Evolutionary conservation across 257 asterid genomes (phyloP), one percentile per base, ranked within the genome.

Genomic region (Ophiorrhiza pumila): DNA sequence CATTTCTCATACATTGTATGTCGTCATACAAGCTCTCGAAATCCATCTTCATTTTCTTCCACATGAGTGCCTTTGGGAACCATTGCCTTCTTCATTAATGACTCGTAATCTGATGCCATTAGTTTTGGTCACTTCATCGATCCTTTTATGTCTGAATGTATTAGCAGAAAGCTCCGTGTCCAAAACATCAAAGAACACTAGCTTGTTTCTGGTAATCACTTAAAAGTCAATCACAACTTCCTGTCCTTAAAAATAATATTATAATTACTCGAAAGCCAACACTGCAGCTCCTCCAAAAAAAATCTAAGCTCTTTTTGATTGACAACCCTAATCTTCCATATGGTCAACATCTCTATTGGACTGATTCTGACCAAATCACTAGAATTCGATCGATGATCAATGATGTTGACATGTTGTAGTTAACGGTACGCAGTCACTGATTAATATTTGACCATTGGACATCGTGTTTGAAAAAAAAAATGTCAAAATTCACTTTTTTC

Each of bases 1-100:
- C 99, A 97, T 77, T 95, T 95, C 57, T 92, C 99, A 80, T 92
- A 95, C 93, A 95, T 87, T 2, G 82, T 91, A 80, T 95, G 97
- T 57, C 99, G 84, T n/a, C n/a, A n/a, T 22, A 90, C 97, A 61
- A 86, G 95, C 81, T 95, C 97, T 81, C 94, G 87, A 75, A 90
- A 85, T 41, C 97, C 96, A 83, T 92, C 97, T 71, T 82, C 93
- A 84, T 76, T 87, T 75, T 75, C 96, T 83, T 84, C 93, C 12
- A 84, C 67, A 32, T 92, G 85, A 52, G 85, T 79, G 82, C 87
- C 99, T 98, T 80, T 95, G 97, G 76, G 94, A 86, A 73, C 90
- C 91, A 86, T 84, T 97, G 95, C 99, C 80, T 84, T 92, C 86
- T 83, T 90, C 22, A 72, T 69, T 68, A 95, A 76, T 67, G 99